Evolutionary conservation across 768 basidiomycete genomes (phyloP), one percentile per base, ranked within the genome.

Genomic region (Boletus coccyginus): DNA sequence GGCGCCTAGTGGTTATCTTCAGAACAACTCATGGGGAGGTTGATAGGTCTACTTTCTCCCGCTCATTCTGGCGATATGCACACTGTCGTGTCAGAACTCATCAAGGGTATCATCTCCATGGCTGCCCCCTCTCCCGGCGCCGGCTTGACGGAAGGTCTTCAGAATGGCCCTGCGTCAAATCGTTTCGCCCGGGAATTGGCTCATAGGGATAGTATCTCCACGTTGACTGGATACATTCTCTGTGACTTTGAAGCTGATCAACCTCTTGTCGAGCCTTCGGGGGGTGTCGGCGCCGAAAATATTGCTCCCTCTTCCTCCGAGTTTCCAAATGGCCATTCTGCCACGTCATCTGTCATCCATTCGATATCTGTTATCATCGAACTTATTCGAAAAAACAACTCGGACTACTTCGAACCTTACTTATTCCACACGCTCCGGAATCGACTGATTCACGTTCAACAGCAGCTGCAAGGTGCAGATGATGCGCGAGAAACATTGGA

Each of bases 391-490:
- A 94, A 98, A 70, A 98, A 98, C 73, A 98, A 98, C 70, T 96
- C 95, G 39, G 96, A 99, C 70, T 98, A 94, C 68, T 95, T 97
- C 67, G 97, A 99, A 73, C 96, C 95, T 6, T 96, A 94, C 70
- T 80, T 98, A 13, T 98, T 97, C 74, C 95, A 97, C 66, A 94
- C 92, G 2, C 75, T 97, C 42, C 86, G 95, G 47, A 94, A 94
- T 68, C 84, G 93, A 45, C 80, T 98, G 36, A 94, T 98, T 60
- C 85, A 86, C 48, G 81, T 94, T 7, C 93, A 93, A 65, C 92
- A 93, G 62, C 83, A 88, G 47, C 70, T 83, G 35, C 74, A 79
- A 53, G 74, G 72, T 42, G 70, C 75, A 11, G 84, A 85, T 24
- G 83, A 88, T 46, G 82, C 81, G 0, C 77, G 88, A n/a, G 82